Evolutionary conservation across 129 eudicot species (phyloP), one percentile per base, ranked within the genome.

Genomic region (Escallonia herrerae): DNA sequence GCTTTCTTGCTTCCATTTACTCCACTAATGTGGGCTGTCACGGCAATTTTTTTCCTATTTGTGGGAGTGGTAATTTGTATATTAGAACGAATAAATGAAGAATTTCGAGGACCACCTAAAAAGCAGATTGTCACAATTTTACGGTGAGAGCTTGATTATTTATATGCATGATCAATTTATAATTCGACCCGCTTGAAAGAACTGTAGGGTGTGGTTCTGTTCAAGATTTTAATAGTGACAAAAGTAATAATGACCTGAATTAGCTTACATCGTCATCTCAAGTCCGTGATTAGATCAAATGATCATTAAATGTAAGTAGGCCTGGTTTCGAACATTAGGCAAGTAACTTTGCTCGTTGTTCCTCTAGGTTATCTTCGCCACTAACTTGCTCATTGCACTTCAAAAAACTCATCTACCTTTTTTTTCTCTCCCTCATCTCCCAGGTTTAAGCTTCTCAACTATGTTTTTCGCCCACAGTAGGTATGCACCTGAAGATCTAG

Each of bases 371-470:
- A n/a, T n/a, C n/a, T n/a, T n/a, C n/a, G n/a, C n/a, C n/a, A n/a
- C n/a, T n/a, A n/a, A n/a, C n/a, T n/a, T n/a, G n/a, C 33, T 22
- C 33, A 22, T 22, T 22, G 33, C 33, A 22, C 0, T 22, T 22
- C 1, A 22, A 22, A 22, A 22, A 22, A 22, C 33, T 22, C 33
- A 22, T 1, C 33, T 7, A 9, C 2, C 7, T 7, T 56, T 11
- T 38, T 10, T 43, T n/a, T n/a, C n/a, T n/a, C n/a, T 53, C 56
- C 56, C 50, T 56, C 57, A 51, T 43, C 65, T 72, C 78, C 82
- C 87, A 93, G 99, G 99, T 93, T 93, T 74, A n/a, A 87, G 87
- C 64, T 84, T 93, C 70, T 93, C 96, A 61, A 89, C 99, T 54
- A 74, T 93, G 90, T 86, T 89, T 76, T 89, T 83, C 54, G 65